phyloP scores from a whole-genome alignment of 345 rosid genomes.

The Salix exigua region DNA sequence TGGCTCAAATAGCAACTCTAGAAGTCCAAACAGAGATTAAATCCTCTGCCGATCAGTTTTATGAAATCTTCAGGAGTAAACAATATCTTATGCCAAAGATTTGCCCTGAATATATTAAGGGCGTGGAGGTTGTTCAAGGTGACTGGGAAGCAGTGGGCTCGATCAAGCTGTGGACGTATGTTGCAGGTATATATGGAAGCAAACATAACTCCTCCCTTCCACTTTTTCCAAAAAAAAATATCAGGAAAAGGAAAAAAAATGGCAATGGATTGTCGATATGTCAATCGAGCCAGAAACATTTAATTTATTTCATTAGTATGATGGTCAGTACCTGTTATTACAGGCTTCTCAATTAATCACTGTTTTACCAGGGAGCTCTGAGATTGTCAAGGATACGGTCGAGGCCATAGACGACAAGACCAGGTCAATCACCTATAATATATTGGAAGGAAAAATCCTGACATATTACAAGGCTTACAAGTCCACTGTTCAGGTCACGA shows the following conservation, averaged over 20 bases:
- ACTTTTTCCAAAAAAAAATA: no score
- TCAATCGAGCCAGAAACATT: no score
- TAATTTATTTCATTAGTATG: no score
- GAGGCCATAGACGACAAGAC: not conserved
- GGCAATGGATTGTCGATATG: no score
- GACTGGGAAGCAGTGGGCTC: slow-evolving; percentile 23
- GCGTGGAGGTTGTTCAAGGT: slow-evolving; percentile 10
- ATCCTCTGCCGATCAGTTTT: slow-evolving; percentile 18
- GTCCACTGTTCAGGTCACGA: not conserved
- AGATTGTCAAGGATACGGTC: not conserved
- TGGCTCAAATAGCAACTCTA: slow-evolving; percentile 18
- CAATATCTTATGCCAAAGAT: slow-evolving; percentile 5
- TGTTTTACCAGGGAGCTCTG: not conserved
- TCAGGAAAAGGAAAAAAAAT: no score
- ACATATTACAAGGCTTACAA: not conserved
- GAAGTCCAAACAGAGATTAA: slow-evolving; percentile 14
- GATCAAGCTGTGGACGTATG: slow-evolving; percentile 12
- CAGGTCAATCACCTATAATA: not conserved
- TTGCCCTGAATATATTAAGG: slow-evolving; percentile 11
- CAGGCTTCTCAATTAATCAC: no score
- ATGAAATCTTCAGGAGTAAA: slow-evolving; percentile 11
- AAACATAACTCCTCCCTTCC: no score
- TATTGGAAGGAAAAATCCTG: not conserved
- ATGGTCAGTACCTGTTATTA: no score
- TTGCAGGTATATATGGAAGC: not conserved